phyloP scores from a whole-genome alignment of 2,329 filamentous ascomycete genomes.

The Hymenoscyphus infarciens region DNA sequence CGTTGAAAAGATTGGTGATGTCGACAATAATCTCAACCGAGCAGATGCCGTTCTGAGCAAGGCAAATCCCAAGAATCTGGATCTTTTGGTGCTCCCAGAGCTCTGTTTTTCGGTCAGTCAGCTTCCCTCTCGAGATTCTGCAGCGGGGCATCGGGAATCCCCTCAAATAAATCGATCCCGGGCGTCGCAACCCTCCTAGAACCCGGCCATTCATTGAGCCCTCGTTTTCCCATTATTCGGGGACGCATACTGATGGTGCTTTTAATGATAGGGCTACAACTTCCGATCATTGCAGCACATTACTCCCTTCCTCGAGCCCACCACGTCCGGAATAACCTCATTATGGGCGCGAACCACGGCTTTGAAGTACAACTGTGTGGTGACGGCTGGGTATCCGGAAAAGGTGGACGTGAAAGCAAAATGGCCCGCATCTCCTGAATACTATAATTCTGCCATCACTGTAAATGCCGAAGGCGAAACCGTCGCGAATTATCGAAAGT shows the following conservation, averaged over 20 bases:
- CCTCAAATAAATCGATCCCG: background rate
- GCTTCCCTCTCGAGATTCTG: background rate
- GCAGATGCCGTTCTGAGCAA: constrained; percentile 61
- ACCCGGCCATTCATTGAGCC: background rate
- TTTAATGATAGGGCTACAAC: constrained; percentile 56
- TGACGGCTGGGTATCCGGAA: constrained; percentile 73
- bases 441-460: constrained; percentile 53
- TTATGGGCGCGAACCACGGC: constrained; percentile 69
- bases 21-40: constrained; percentile 65
- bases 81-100: constrained; percentile 72
- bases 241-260: background rate
- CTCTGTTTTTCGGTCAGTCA: constrained; percentile 37
- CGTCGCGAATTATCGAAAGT: constrained; percentile 58
- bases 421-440: constrained; percentile 50
- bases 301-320: constrained; percentile 63
- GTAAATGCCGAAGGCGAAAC: constrained; percentile 58
- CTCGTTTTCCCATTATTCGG: background rate
- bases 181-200: background rate
- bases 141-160: background rate
- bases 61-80: constrained; percentile 52
- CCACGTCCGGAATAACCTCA: constrained; percentile 61
- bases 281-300: constrained; percentile 69
- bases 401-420: constrained; percentile 49
- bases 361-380: constrained; percentile 61
- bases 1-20: constrained; percentile 55